Base-by-base conservation (phyloP, 2,329 filamentous ascomycete species). In the Aspergillus floridensis region DNA sequence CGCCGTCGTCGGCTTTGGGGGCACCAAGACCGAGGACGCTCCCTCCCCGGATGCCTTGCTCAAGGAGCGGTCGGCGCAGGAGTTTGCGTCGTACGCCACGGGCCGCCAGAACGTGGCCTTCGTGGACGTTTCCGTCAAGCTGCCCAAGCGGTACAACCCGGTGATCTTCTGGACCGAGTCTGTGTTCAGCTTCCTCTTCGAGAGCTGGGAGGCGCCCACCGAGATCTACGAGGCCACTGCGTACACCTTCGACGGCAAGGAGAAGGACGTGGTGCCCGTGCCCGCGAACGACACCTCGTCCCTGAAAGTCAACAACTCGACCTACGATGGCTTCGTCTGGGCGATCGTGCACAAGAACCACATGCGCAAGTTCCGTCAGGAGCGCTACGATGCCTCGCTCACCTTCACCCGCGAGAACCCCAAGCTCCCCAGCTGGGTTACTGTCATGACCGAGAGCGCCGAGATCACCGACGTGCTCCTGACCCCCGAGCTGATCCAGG, bases 381-480 rank as follows among this genome's bases (percentile, higher is more conserved):
- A 96, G 64, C 90, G 95, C 68, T 99, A 97, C 79, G 95, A 99
- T 74, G 81, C 97, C 57, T 96, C 91, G 56, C 85, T 99, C 67
- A 97, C 95, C 47, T 87, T 88, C 65, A 97, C 93, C 73, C 96
- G 96, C 83, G 95, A 99, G 71, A 86, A 93, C 78, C 74, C 89
- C 57, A 97, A 96, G 82, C 86, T 99, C 35, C 93, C 95, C 35
- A 79, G 84, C 64, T 99, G 93, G 93, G 82, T 89, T 57, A 96
- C 92, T 12, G 86, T 97, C 72, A 98, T 99, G 95, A 96, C 88
- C 72, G 95, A 99, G 82, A 96, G 88, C 77, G 92, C 93, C 59
- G 95, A 98, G 79, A 88, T 99, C 68, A 97, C 93, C 12, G 91
- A 97, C 49, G 82, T 86, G 6, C 81, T 99, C 66, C 84, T 99